These are phyloP conservation scores for Cicer cuneatum DNA, from an alignment of 306 rosid genomes.

Conservation along the genomic window DNA sequence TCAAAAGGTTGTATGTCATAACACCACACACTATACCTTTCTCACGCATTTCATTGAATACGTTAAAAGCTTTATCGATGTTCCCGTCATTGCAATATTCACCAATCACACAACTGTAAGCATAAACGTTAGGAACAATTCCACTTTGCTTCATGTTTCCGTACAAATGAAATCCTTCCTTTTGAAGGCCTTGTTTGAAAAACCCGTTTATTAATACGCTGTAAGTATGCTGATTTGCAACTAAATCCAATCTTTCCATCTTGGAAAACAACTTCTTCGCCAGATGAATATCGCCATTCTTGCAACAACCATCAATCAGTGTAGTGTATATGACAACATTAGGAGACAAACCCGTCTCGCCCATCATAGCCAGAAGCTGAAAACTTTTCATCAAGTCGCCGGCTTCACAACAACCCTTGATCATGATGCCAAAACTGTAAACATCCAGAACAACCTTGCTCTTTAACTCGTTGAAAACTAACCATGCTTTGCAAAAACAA, in stretches of 20 bases:
- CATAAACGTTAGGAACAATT: slow-evolving; percentile 56
- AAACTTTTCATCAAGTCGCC: slow-evolving; percentile 67
- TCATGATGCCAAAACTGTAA: slow-evolving; percentile 78
- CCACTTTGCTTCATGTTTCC: slow-evolving; percentile 65
- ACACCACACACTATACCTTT: slow-evolving; percentile 62
- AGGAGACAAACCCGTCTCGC: slow-evolving; percentile 55
- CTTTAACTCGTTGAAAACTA: slow-evolving; percentile 55
- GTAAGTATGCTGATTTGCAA: slow-evolving; percentile 69
- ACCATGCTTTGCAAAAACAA: slow-evolving; percentile 58
- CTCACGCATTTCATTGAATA: slow-evolving; percentile 74
- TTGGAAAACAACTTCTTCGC: slow-evolving; percentile 67
- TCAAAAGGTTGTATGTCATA: slow-evolving; percentile 63
- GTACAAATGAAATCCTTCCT: slow-evolving; percentile 73
- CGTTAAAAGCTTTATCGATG: slow-evolving; percentile 53
- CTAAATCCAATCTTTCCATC: slow-evolving; percentile 64
- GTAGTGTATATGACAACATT: slow-evolving; percentile 74
- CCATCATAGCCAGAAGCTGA: slow-evolving; percentile 60
- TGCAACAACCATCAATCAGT: slow-evolving; percentile 81
- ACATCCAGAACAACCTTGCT: slow-evolving; percentile 53
- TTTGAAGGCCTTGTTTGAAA: slow-evolving; percentile 70
- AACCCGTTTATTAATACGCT: slow-evolving; percentile 70
- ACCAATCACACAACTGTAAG: slow-evolving; percentile 62
- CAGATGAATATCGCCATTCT: slow-evolving; percentile 62
- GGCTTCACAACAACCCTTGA: slow-evolving; percentile 68
- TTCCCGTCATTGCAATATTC: slow-evolving; percentile 60